Evolutionary conservation across 73 alveolate genomes (phyloP), one percentile per base, ranked within the genome.

Genomic region (Tetrahymena borealis): DNA sequence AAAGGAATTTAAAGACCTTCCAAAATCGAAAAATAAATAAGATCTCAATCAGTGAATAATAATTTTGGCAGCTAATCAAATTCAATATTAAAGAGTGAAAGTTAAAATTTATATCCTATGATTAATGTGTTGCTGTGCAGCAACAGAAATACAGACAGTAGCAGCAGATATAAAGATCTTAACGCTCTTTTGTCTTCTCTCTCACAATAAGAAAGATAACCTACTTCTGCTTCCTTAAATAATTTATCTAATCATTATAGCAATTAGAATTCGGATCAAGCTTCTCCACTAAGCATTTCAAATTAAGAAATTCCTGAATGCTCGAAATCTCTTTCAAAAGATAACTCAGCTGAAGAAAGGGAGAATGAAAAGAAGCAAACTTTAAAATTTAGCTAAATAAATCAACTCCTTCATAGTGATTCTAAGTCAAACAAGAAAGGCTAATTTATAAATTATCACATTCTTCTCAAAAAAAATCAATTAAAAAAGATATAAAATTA

Each of bases 1-100:
- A 60, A 60, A 60, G 85, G 85, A 60, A n/a, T n/a, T n/a, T n/a
- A n/a, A n/a, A 60, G 85, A n/a, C 85, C 85, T n/a, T 42, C 33
- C 16, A 42, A 42, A n/a, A 11, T 42, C 7, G 0, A 24, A 35
- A 60, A 60, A 20, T 35, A 60, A 60, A 6, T 60, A n/a, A 60
- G 85, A 60, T 60, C 85, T 60, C 85, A 60, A 60, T 60, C 85
- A 6, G 85, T 60, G 33, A 60, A 60, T 28, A 60, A n/a, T 9
- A 60, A 60, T 60, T n/a, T n/a, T n/a, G n/a, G n/a, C n/a, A 60
- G 10, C n/a, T 60, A 3, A 10, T 60, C n/a, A n/a, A 60, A 60
- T 9, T 3, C n/a, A 60, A 60, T 24, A 15, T 10, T 24, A 6
- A 9, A 60, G 28, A 15, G 35, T n/a, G 38, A 60, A 60, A 60